phyloP scores from a whole-genome alignment of 2,329 filamentous ascomycete species.

The Leptographium galeiforme region DNA sequence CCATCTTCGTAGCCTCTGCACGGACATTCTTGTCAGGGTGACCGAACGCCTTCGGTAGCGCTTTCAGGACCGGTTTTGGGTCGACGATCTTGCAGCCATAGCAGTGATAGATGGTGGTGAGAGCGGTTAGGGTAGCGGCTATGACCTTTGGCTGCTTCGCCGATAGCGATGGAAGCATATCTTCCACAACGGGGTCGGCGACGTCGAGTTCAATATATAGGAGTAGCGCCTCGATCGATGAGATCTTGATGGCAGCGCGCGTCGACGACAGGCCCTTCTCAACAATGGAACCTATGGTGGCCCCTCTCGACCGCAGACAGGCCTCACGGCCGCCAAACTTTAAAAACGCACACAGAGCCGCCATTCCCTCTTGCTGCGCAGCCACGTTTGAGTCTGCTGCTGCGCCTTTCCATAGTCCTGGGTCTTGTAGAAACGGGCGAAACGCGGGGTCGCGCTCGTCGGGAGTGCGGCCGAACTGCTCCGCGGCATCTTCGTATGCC shows the following conservation, averaged over 20 bases:
- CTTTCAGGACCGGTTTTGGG: slow-evolving; percentile 82
- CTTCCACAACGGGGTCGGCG: slow-evolving; percentile 75
- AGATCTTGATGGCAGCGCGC: slow-evolving; percentile 76
- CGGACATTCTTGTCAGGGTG: slow-evolving; percentile 98
- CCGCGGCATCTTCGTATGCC: slow-evolving; percentile 84
- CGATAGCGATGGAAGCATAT: slow-evolving; percentile 67
- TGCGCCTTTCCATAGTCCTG: slow-evolving; percentile 79
- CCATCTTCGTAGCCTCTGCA: slow-evolving; percentile 80
- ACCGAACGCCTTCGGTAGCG: slow-evolving; percentile 80
- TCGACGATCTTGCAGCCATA: slow-evolving; percentile 93
- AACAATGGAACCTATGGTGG: slow-evolving; percentile 64
- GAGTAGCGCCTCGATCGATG: slow-evolving; percentile 71
- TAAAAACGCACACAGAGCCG: slow-evolving; percentile 78
- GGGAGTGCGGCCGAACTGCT: slow-evolving; percentile 71
- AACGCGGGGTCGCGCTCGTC: slow-evolving; percentile 80
- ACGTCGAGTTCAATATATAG: slow-evolving; percentile 85
- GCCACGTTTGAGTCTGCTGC: slow-evolving; percentile 93
- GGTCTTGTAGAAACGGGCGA: slow-evolving; percentile 73
- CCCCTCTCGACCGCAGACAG: slow-evolving; percentile 61
- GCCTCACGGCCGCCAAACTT: slow-evolving; percentile 78
- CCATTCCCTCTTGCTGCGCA: slow-evolving; percentile 85
- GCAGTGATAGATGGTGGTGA: slow-evolving; percentile 79
- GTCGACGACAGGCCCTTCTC: slow-evolving; percentile 88
- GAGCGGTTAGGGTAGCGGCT: slow-evolving; percentile 53
- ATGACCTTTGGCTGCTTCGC: slow-evolving; percentile 90